Evolutionary conservation across 371 early-diverging fungal species (phyloP).

Genomic region (Circinella minor): DNA sequence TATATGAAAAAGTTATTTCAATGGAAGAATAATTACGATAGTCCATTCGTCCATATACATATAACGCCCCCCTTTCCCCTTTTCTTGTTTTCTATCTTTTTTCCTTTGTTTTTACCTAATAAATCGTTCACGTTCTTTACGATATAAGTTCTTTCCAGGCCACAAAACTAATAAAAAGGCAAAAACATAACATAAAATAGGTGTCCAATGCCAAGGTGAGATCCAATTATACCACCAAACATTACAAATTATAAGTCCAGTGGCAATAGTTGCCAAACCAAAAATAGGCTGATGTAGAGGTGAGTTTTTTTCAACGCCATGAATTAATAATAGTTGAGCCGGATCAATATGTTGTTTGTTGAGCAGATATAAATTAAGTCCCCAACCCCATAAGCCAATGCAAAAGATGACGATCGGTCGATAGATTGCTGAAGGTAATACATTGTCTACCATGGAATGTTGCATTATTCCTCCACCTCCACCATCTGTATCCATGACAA

Average conservation of each 20-base stretch:
- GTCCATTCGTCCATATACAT: too few species aligned
- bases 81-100: not conserved
- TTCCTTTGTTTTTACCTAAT: slow-evolving; percentile 49
- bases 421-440: slow-evolving; percentile 45
- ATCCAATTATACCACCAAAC: slow-evolving; percentile 34
- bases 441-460: not conserved
- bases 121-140: slow-evolving; percentile 67
- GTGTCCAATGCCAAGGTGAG: slow-evolving; percentile 17
- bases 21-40: too few species aligned
- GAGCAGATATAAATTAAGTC: slow-evolving; percentile 71
- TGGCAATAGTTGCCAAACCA: slow-evolving; percentile 42
- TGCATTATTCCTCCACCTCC: not conserved
- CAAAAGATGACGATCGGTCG: slow-evolving; percentile 72
- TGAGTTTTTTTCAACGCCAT: slow-evolving; percentile 40
- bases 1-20: not conserved
- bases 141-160: slow-evolving; percentile 60
- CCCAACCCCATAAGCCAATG: slow-evolving; percentile 84
- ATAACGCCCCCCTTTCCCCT: not conserved
- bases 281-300: slow-evolving; percentile 49
- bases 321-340: slow-evolving; percentile 55
- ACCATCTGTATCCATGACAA: slow-evolving; percentile 13
- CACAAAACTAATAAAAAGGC: slow-evolving; percentile 53
- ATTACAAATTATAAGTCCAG: slow-evolving; percentile 36
- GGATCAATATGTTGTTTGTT: slow-evolving; percentile 64
- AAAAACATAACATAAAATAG: slow-evolving; percentile 54